These are phyloP conservation scores for Colletotrichum camelliae DNA, from an alignment of 2,329 filamentous ascomycete species.

Conservation along the genomic window DNA sequence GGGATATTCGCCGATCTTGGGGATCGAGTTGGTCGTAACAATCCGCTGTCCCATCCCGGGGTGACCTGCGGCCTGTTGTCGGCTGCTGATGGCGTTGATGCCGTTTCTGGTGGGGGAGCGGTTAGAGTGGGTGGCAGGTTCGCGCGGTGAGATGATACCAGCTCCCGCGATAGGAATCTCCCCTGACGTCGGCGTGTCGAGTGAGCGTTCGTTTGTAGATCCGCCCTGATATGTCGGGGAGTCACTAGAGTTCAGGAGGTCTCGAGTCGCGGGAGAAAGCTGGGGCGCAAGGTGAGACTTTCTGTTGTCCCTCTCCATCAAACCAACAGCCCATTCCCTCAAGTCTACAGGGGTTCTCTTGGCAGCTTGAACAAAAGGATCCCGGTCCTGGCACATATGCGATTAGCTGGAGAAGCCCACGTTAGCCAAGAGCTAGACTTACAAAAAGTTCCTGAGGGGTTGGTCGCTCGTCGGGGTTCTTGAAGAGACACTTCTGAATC, in stretches of 20 bases:
- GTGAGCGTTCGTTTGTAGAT: slow-evolving; percentile 49
- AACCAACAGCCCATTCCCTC: slow-evolving; percentile 87
- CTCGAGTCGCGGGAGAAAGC: slow-evolving; percentile 78
- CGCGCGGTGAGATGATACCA: slow-evolving; percentile 59
- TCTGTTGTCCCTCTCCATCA: slow-evolving; percentile 95
- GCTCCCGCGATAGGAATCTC: slow-evolving; percentile 72
- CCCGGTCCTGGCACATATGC: slow-evolving; percentile 70
- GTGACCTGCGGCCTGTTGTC: slow-evolving; percentile 41
- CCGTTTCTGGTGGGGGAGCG: slow-evolving; percentile 60
- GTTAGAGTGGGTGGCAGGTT: slow-evolving; percentile 49
- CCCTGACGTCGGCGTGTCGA: slow-evolving; percentile 71
- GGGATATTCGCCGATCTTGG: slow-evolving; percentile 46
- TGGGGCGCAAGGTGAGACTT: slow-evolving; percentile 90
- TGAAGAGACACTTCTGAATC: slow-evolving; percentile 93
- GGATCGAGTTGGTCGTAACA: slow-evolving; percentile 57
- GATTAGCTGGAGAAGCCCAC: slow-evolving; percentile 20
- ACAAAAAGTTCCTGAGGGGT: slow-evolving; percentile 94
- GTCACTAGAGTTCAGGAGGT: slow-evolving; percentile 70
- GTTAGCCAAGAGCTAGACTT: slow-evolving; percentile 40
- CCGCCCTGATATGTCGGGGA: slow-evolving; percentile 55
- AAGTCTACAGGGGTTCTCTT: slow-evolving; percentile 96
- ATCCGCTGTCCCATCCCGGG: slow-evolving; percentile 60
- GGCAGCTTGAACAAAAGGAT: slow-evolving; percentile 93
- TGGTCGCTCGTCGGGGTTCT: slow-evolving; percentile 85
- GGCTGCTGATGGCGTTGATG: slow-evolving; percentile 49